A percentile compares a stretch with the other conserved stretches of the same genome.
These are phyloP conservation scores for Colletotrichum sp. DNA, from an alignment of 2,329 filamentous ascomycete species.

Conservation along the genomic window DNA sequence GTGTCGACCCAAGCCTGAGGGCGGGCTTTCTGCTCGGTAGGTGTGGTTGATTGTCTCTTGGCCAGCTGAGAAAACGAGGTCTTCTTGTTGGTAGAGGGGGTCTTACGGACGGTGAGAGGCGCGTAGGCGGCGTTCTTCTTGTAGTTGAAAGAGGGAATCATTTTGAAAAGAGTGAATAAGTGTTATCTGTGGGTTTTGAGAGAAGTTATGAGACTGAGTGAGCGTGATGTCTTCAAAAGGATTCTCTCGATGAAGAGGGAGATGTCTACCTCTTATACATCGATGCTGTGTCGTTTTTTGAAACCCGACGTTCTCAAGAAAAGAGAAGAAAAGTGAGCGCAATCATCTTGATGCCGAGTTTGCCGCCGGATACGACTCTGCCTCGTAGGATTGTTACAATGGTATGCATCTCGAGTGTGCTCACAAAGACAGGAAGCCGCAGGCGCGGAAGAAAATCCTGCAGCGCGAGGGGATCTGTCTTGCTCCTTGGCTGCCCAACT, in stretches of 20 bases:
- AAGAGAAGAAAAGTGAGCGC: background rate
- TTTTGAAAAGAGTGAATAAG: background rate
- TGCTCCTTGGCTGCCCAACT: background rate
- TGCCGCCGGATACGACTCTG: background rate
- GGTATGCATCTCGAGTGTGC: background rate
- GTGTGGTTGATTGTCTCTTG: background rate
- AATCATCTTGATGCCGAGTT: background rate
- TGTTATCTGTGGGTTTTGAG: background rate
- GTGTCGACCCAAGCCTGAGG: conserved; percentile 5
- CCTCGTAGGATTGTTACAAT: background rate
- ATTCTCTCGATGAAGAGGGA: background rate
- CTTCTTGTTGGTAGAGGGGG: background rate
- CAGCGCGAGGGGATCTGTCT: background rate
- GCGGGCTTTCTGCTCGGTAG: background rate
- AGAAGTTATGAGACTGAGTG: background rate
- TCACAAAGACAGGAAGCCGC: background rate
- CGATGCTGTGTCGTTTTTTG: background rate
- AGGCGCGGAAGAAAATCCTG: background rate
- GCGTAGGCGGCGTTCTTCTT: background rate
- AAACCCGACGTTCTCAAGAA: background rate
- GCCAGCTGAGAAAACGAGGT: background rate
- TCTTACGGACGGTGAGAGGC: background rate
- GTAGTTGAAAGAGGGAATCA: background rate
- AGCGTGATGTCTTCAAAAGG: background rate
- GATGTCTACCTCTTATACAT: background rate